These are phyloP conservation scores for Achlya hypogyna DNA, from an alignment of 352 stramenopile species.

Conservation along the genomic window DNA sequence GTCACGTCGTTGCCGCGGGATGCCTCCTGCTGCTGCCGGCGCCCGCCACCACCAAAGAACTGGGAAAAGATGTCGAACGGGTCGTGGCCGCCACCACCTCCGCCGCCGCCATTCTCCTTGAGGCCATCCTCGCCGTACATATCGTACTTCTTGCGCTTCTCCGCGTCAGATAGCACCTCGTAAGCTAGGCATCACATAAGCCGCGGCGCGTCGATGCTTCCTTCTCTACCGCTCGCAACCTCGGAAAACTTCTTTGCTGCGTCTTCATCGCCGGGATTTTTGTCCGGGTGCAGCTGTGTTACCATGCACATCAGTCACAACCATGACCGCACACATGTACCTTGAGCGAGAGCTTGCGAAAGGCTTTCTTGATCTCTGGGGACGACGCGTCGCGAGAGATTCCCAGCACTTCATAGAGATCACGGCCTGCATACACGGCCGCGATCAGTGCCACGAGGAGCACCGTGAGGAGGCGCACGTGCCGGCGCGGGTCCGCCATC, in stretches of 20 bases:
- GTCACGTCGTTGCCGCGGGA: conserved; percentile 56
- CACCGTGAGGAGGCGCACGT: background rate
- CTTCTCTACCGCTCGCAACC: conserved; percentile 60
- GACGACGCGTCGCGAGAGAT: conserved; percentile 50
- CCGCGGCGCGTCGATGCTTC: too few relatives aligned
- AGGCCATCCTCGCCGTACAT: conserved; percentile 86
- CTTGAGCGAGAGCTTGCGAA: conserved; percentile 85
- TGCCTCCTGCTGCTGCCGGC: conserved; percentile 39
- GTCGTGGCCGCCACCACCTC: conserved; percentile 42
- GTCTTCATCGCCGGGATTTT: conserved; percentile 79
- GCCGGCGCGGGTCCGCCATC: background rate
- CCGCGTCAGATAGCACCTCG: conserved; percentile 85
- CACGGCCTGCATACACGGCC: conserved; percentile 26
- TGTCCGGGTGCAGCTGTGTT: conserved; percentile 85
- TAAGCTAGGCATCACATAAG: conserved; percentile 57
- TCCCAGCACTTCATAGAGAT: conserved; percentile 72
- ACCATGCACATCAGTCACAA: too few relatives aligned
- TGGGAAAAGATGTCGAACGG: conserved; percentile 76
- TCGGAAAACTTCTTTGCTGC: conserved; percentile 84
- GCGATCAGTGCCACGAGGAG: background rate
- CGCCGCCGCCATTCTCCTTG: conserved; percentile 34
- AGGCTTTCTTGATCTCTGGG: conserved; percentile 73
- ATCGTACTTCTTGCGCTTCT: conserved; percentile 86
- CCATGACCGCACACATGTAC: conserved; percentile 21
- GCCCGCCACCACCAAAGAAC: conserved; percentile 52